Base-by-base conservation (phyloP, 2,329 filamentous ascomycete species). In the Drechslerella dactyloides region DNA sequence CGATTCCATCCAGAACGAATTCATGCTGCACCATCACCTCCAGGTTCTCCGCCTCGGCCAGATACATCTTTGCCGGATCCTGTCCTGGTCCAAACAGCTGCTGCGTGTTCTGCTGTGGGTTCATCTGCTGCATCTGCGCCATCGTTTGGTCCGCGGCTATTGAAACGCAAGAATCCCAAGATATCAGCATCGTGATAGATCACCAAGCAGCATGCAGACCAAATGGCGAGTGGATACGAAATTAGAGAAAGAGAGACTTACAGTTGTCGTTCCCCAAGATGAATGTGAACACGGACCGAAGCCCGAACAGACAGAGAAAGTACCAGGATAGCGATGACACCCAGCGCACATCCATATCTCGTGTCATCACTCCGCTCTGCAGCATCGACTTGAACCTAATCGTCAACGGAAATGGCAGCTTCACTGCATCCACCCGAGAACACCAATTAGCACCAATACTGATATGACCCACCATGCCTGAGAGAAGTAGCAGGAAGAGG, bases 361-460 rank as follows among this genome's bases (percentile, higher is more conserved):
- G 89, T 24, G 96, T 99, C 74, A 92, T 92, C 50, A 99, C 93
- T 77, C 94, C 94, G 46, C 93, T 93, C 82, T 99, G 94, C 59
- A 99, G 85, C 94, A 99, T 99, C 76, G 91, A 94, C 85, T 99
- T 99, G 85, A 99, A 99, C 80, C 96, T 96, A 80, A 97, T 93
- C 33, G 94, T 99, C 75, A 99, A 85, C 2, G 96, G 94, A 80
- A 99, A 99, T 0, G 94, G 94, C 24, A 99, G 82, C 87, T 97
- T 97, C 86, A 99, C 92, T 86, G 63, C 54, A 13, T 69, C 42
- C 15, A 7, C 17, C 27, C 30, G 17, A n/a, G 30, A 51, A 80
- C 74, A 78, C 76, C 44, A 11, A 35, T 66, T 63, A 69, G 60
- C 24, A 46, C 37, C 30, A 21, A 2, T 46, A 11, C 8, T 5